A percentile compares a stretch with the other conserved stretches of the same genome.
phyloP scores from a whole-genome alignment of 2,329 filamentous ascomycete species.

The Dothistroma septosporum region DNA sequence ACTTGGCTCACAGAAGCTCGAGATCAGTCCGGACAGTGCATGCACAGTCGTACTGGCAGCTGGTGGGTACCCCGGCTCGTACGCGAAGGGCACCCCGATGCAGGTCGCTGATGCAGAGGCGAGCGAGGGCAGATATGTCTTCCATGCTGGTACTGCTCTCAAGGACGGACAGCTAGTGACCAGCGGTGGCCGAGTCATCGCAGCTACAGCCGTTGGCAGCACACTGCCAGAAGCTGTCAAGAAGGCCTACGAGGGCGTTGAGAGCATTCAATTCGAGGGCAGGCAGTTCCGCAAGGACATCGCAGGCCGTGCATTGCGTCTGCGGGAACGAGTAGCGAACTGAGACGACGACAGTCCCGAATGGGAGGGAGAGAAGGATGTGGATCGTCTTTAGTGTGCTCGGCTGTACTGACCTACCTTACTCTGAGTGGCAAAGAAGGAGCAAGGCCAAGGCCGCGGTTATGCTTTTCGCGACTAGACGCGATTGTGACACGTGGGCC shows the following conservation, averaged over 20 bases:
- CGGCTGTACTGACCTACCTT: no score
- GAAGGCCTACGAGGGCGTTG: conserved; percentile 80
- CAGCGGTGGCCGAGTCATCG: conserved; percentile 86
- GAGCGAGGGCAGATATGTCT: conserved; percentile 60
- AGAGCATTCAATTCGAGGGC: conserved; percentile 73
- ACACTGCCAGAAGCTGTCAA: conserved; percentile 78
- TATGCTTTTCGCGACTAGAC: background rate
- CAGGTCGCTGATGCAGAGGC: conserved; percentile 50
- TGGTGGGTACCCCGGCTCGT: conserved; percentile 82
- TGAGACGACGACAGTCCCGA: background rate
- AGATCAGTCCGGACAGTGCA: conserved; percentile 56
- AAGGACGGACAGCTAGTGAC: conserved; percentile 63
- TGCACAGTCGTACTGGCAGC: conserved; percentile 93
- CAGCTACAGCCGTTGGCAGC: conserved; percentile 73
- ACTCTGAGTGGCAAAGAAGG: no score
- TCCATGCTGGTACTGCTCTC: conserved; percentile 84
- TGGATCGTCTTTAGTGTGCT: no score
- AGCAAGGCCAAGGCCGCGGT: no score
- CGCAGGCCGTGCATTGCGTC: conserved; percentile 52
- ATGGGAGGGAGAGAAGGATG: background rate
- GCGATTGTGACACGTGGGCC: background rate
- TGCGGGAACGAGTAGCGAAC: background rate
- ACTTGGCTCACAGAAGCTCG: conserved; percentile 51
- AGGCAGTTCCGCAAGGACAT: conserved; percentile 95
- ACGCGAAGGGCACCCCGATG: conserved; percentile 71